Evolutionary conservation across 2,329 filamentous ascomycete genomes (phyloP), one percentile per base, ranked within the genome.

Genomic region (Cadophora luteo-olivacea): DNA sequence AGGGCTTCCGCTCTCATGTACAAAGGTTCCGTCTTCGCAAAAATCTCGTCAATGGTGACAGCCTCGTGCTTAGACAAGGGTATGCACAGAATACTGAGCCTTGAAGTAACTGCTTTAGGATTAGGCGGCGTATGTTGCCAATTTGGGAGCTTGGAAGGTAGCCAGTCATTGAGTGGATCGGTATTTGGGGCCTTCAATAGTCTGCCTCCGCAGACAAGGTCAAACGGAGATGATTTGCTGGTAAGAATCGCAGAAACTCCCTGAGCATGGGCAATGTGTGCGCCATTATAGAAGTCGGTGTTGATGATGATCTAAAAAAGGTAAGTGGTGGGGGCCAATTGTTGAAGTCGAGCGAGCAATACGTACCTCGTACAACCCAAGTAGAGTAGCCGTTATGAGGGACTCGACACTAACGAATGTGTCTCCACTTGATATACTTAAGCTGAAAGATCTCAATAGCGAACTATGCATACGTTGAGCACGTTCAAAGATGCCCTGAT

Each of bases 341-440:
- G 12, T 29, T 9, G 3, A 16, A 55, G 14, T 55, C 5, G 4
- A 32, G 4, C 4, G 49, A 4, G 25, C 14, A 9, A 7, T 3
- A 16, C 7, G 4, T 22, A 62, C 60, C 60, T 62, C 60, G 29
- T 62, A n/a, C 41, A 51, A 24, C 6, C 60, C 60, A 14, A 62
- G 60, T 3, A 62, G 24, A 3, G 60, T 62, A n/a, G 60, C 60
- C 1, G 60, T 62, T 25, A 62, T 62, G 41, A 62, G 60, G 2
- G 60, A 62, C 24, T 62, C 60, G 2, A 62, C 60, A 33, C 60
- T 62, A 12, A 51, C 49, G 25, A 62, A 62, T n/a, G 60, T 51
- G 38, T 62, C 41, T 49, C 60, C 60, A 12, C 14, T 33, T 9
- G 60, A 49, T 11, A 62, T 62, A 9, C 60, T 62, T 25, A 51